A percentile compares a stretch with the other conserved stretches of the same genome.
Conservation (phyloP, 2,329 filamentous ascomycete species). For the Colletotrichum cuscutae region DNA sequence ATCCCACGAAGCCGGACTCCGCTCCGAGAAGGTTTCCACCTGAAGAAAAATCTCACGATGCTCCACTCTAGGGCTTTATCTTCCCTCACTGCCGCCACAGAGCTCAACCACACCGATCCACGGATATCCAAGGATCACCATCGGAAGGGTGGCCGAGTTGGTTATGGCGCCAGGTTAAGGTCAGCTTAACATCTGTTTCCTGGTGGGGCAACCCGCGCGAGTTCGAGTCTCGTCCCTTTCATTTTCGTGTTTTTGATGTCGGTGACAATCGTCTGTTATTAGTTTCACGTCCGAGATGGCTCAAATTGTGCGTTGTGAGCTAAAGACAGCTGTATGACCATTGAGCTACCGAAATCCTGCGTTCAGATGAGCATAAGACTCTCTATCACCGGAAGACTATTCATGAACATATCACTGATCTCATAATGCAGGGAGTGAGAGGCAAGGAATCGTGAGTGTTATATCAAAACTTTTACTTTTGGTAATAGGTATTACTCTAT, state of each 20-base stretch:
- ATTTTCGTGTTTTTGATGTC: not conserved
- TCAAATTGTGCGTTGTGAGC: no score
- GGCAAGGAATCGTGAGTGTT: no score
- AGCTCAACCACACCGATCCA: not conserved
- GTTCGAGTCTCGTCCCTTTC: conserved; percentile 36
- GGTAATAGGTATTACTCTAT: conserved; percentile 6
- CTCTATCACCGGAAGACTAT: no score
- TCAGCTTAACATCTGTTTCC: conserved; percentile 34
- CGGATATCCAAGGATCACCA: not conserved
- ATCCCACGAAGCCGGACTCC: not conserved
- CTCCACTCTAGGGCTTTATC: conserved; percentile 5
- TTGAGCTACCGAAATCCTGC: no score
- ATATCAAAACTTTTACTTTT: not conserved
- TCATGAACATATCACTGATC: no score
- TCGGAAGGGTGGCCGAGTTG: conserved; percentile 35
- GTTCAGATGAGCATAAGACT: no score
- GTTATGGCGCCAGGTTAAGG: conserved; percentile 36
- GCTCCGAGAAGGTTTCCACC: not conserved
- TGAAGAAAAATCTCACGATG: not conserved
- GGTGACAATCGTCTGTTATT: not conserved
- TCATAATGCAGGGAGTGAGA: no score
- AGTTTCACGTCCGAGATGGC: no score
- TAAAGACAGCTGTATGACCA: no score
- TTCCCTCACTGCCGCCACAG: not conserved
- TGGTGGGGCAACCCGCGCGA: conserved; percentile 36